These are phyloP conservation scores for Phialocephala sp. DNA, from an alignment of 2,329 filamentous ascomycete genomes.

Conservation along the genomic window DNA sequence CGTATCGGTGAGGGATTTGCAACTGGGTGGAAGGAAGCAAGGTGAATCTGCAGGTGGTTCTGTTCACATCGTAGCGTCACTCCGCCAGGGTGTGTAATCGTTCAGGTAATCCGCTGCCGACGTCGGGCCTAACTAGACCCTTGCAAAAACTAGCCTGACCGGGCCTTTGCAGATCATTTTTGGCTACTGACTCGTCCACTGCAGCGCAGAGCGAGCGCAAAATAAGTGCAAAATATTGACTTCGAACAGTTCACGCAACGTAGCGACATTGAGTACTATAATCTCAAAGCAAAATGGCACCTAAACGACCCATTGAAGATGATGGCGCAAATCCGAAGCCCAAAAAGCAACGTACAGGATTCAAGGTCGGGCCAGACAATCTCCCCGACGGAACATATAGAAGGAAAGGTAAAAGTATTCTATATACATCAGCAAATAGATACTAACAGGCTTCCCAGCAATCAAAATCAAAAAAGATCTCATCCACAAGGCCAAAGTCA, in stretches of 20 bases:
- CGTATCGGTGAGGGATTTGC: conserved; percentile 4
- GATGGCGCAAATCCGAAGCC: conserved; percentile 46
- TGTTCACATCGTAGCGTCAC: conserved; percentile 1
- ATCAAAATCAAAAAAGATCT: conserved; percentile 88
- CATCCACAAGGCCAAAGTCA: conserved; percentile 91
- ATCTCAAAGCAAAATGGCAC: conserved; percentile 54
- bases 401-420: conserved; percentile 66
- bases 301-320: conserved; percentile 61
- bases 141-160: neutral
- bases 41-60: neutral
- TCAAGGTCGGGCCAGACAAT: conserved; percentile 87
- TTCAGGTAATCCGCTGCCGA: neutral
- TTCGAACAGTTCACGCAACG: neutral
- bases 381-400: conserved; percentile 88
- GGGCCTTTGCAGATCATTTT: neutral
- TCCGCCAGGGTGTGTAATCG: conserved; percentile 1
- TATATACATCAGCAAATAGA: neutral
- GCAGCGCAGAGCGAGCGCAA: neutral
- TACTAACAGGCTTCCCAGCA: conserved; percentile 53
- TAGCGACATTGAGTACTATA: neutral
- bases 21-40: neutral
- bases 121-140: neutral
- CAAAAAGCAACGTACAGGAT: conserved; percentile 68
- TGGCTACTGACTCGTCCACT: neutral
- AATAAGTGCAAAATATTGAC: too few relatives aligned